Evolutionary conservation across 2,329 filamentous ascomycete genomes (phyloP).

Genomic region (Aspergillus sp.): DNA sequence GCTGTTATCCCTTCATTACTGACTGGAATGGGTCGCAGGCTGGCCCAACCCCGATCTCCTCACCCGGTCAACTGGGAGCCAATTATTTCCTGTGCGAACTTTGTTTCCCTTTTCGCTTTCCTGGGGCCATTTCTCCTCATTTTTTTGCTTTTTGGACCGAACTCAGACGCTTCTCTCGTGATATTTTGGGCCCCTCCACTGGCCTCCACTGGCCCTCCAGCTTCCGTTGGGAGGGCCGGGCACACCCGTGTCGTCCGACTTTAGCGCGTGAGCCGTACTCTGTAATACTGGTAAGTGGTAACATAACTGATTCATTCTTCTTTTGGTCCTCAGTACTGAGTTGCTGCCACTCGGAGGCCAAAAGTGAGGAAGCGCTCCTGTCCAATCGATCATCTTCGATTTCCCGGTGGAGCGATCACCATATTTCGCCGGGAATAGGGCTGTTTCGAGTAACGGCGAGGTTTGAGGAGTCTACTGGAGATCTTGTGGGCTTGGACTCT

Average conservation of each 20-base stretch:
- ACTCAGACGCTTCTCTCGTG: background rate
- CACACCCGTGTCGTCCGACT: background rate
- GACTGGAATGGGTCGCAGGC: conserved; percentile 19
- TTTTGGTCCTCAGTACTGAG: no score
- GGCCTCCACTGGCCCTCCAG: background rate
- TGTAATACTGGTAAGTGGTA: background rate
- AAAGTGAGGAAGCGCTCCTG: background rate
- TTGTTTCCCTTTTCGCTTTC: conserved; percentile 4
- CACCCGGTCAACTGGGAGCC: conserved; percentile 14
- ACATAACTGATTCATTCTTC: background rate
- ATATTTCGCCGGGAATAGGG: background rate
- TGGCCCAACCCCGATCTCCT: conserved; percentile 2
- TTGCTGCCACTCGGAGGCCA: no score
- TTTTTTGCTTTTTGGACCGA: background rate
- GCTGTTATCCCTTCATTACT: conserved; percentile 22
- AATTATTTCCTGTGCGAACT: conserved; percentile 15
- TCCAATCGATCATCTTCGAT: background rate
- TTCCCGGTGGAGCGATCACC: background rate
- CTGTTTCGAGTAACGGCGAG: background rate
- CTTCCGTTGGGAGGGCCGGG: background rate
- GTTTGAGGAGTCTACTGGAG: background rate
- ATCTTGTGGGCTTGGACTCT: background rate
- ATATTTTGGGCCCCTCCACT: conserved; percentile 1
- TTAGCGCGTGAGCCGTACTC: conserved; percentile 6
- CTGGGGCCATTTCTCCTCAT: background rate